These are phyloP conservation scores for Phytophthora cryptogea DNA, from an alignment of 352 stramenopile species.

Conservation along the genomic window DNA sequence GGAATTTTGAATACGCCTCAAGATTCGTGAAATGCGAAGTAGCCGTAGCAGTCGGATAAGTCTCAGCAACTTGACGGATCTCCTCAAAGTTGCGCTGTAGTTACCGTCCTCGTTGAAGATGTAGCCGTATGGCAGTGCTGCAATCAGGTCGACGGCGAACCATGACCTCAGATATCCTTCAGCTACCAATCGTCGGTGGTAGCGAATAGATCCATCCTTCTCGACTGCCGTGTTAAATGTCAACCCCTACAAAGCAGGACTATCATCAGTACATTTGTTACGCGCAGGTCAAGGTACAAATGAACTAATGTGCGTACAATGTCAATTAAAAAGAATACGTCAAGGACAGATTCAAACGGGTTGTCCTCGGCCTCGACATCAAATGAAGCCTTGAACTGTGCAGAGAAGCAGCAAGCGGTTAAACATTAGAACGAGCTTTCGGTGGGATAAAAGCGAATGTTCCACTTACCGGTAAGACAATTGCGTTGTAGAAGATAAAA, in stretches of 20 bases:
- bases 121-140: slow-evolving; percentile 56
- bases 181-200: slow-evolving; percentile 43
- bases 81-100: slow-evolving; percentile 38
- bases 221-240: slow-evolving; percentile 66
- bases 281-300: neutral
- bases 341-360: slow-evolving; percentile 53
- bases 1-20: slow-evolving; percentile 66
- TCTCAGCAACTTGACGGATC: slow-evolving; percentile 62
- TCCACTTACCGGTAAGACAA: slow-evolving; percentile 56
- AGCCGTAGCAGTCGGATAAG: slow-evolving; percentile 64
- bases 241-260: slow-evolving; percentile 33
- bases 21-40: slow-evolving; percentile 72
- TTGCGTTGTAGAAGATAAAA: slow-evolving; percentile 81
- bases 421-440: neutral
- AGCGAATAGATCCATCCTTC: slow-evolving; percentile 52
- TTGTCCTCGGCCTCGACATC: slow-evolving; percentile 34
- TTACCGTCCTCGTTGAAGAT: slow-evolving; percentile 31
- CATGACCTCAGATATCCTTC: slow-evolving; percentile 49
- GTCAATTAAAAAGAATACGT: slow-evolving; percentile 66
- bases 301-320: slow-evolving; percentile 46
- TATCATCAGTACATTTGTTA: neutral
- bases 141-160: slow-evolving; percentile 54
- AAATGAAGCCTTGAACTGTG: slow-evolving; percentile 72
- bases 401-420: neutral
- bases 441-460: neutral